Percentiles rank a stretch among this genome's conserved stretches.
phyloP scores from a whole-genome alignment of 805 yeast genomes.

The Saccharomycopsis olivae region DNA sequence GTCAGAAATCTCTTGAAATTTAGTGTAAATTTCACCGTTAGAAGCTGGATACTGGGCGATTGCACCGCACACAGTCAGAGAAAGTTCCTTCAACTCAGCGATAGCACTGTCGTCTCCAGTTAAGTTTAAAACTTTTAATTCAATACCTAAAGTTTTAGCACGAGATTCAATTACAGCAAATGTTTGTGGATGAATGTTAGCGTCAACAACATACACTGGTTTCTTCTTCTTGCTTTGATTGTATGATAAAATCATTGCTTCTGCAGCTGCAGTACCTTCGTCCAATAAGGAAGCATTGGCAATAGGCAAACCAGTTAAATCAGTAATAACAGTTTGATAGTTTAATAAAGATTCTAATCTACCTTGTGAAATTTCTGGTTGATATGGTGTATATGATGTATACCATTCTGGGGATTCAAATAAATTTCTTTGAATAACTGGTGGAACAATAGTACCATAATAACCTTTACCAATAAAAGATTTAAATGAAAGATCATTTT shows the following conservation, averaged over 20 bases:
- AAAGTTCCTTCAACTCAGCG: conserved; percentile 26
- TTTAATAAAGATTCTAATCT: conserved; percentile 83
- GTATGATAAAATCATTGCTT: conserved; percentile 83
- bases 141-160: conserved; percentile 63
- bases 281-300: conserved; percentile 92
- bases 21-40: conserved; percentile 54
- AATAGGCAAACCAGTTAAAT: conserved; percentile 87
- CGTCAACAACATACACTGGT: conserved; percentile 58
- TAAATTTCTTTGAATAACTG: conserved; percentile 86
- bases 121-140: conserved; percentile 48
- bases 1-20: conserved; percentile 47
- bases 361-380: conserved; percentile 97
- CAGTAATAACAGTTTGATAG: conserved; percentile 85
- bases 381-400: conserved; percentile 97
- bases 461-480: conserved; percentile 92
- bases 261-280: conserved; percentile 97
- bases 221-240: conserved; percentile 60
- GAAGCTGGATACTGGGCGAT: conserved; percentile 87
- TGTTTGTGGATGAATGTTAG: conserved; percentile 76
- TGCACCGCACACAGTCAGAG: conserved; percentile 55
- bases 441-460: conserved; percentile 81
- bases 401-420: conserved; percentile 97
- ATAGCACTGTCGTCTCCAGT: conserved; percentile 31
- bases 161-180: conserved; percentile 68
- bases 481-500: conserved; percentile 56